Percentiles rank a stretch among this genome's conserved stretches.
Conservation (phyloP, 2,329 filamentous ascomycete genomes). For the Fusarium liriodendri region DNA sequence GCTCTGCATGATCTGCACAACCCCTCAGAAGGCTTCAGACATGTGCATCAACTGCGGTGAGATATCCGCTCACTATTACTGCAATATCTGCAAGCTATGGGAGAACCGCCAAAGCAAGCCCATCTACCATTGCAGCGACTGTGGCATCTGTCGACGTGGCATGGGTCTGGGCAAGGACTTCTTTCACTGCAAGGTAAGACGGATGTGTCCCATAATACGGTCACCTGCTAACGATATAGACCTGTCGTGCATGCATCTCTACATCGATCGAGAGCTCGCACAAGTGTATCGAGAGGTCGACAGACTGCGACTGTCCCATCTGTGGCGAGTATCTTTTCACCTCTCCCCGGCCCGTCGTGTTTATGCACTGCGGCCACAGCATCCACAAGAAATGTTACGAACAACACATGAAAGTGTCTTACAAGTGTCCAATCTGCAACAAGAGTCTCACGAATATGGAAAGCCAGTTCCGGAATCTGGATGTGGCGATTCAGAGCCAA, state of each 20-base stretch:
- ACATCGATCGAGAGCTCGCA: conserved; percentile 87
- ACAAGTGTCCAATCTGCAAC: conserved; percentile 96
- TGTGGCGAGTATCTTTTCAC: conserved; percentile 98
- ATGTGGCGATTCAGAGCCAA: conserved; percentile 86
- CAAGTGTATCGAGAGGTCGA: conserved; percentile 93
- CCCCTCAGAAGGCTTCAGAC: conserved; percentile 84
- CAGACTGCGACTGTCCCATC: conserved; percentile 95
- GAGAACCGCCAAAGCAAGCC: conserved; percentile 90
- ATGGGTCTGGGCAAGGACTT: conserved; percentile 96
- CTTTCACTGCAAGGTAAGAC: conserved; percentile 91
- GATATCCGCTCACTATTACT: conserved; percentile 89
- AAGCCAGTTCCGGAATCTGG: conserved; percentile 89
- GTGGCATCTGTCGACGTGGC: conserved; percentile 92
- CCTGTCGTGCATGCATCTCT: conserved; percentile 92
- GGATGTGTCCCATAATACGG: not conserved
- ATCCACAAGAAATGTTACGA: conserved; percentile 93
- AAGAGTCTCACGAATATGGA: conserved; percentile 99
- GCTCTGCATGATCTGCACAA: conserved; percentile 95
- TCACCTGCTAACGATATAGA: conserved; percentile 58
- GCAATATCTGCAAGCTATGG: conserved; percentile 95
- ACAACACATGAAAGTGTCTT: conserved; percentile 88
- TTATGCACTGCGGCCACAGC: conserved; percentile 95
- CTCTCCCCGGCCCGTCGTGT: conserved; percentile 87
- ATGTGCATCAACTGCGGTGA: conserved; percentile 81
- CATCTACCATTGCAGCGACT: conserved; percentile 97